Percentiles rank a stretch among this genome's conserved stretches.
Conservation (phyloP, 805 yeast genomes). For the Pichia heedii region DNA sequence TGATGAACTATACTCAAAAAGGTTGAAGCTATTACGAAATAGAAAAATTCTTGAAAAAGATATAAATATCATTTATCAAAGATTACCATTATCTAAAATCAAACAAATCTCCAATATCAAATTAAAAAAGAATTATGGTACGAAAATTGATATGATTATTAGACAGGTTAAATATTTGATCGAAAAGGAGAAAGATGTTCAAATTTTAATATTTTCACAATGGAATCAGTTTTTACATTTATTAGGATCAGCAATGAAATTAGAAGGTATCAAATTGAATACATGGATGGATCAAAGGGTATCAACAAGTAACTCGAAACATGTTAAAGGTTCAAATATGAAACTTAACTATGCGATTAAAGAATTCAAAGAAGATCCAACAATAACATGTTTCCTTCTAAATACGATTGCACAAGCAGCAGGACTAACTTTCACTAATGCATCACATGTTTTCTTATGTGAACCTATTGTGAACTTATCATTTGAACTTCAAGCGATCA, state of each 20-base stretch:
- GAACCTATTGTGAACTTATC: slow-evolving; percentile 89
- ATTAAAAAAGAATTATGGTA: slow-evolving; percentile 54
- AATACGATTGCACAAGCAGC: slow-evolving; percentile 85
- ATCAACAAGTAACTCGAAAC: not conserved
- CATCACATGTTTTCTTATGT: slow-evolving; percentile 83
- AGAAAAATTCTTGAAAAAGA: slow-evolving; percentile 21
- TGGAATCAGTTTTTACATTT: slow-evolving; percentile 70
- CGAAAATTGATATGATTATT: slow-evolving; percentile 79
- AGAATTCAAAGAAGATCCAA: slow-evolving; percentile 48
- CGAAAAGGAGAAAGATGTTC: slow-evolving; percentile 49
- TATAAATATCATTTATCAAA: slow-evolving; percentile 36
- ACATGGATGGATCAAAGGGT: slow-evolving; percentile 34
- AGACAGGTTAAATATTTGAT: slow-evolving; percentile 61
- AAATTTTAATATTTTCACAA: slow-evolving; percentile 83
- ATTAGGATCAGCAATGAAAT: slow-evolving; percentile 54
- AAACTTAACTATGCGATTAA: slow-evolving; percentile 35
- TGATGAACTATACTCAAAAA: slow-evolving; percentile 5
- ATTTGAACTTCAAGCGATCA: slow-evolving; percentile 83
- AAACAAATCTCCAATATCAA: slow-evolving; percentile 36
- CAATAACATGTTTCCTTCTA: slow-evolving; percentile 74
- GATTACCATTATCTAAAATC: slow-evolving; percentile 34
- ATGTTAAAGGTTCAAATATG: not conserved
- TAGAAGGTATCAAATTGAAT: slow-evolving; percentile 47
- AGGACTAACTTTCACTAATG: slow-evolving; percentile 85
- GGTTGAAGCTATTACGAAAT: slow-evolving; percentile 20